phyloP scores from a whole-genome alignment of 2,329 filamentous ascomycete genomes.

The Blumeriella jaapii region DNA sequence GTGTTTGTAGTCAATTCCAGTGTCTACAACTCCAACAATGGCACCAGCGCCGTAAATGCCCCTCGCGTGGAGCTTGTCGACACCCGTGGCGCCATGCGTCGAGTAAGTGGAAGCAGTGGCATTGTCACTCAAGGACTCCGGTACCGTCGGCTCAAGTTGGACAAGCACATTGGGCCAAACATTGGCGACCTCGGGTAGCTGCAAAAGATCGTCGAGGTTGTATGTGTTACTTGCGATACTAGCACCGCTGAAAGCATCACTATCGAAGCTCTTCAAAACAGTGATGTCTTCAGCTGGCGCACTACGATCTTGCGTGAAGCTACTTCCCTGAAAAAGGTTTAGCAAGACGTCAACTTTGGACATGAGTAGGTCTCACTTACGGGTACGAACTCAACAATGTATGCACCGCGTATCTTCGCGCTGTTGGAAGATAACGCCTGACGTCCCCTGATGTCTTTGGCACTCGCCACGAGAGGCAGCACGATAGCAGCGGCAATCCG shows the following conservation, averaged over 20 bases:
- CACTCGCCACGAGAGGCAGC: background rate
- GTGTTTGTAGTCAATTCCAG: constrained; percentile 48
- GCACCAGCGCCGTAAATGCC: constrained; percentile 35
- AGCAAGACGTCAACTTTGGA: background rate
- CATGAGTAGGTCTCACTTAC: background rate
- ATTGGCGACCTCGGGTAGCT: constrained; percentile 1
- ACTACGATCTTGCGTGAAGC: background rate
- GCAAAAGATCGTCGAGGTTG: background rate
- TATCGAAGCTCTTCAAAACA: constrained; percentile 2
- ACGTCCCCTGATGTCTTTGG: background rate
- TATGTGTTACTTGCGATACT: constrained; percentile 1
- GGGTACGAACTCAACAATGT: background rate
- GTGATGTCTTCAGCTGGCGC: constrained; percentile 1
- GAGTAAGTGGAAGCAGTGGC: background rate
- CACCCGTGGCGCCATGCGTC: constrained; percentile 5
- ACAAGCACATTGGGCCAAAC: constrained; percentile 1
- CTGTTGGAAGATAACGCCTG: background rate
- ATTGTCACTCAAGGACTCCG: background rate
- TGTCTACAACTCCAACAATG: constrained; percentile 30
- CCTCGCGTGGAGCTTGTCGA: constrained; percentile 31
- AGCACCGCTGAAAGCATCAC: constrained; percentile 1
- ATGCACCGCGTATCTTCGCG: background rate
- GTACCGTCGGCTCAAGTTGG: background rate
- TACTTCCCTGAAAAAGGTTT: background rate
- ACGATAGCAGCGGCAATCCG: background rate